Base-by-base conservation (phyloP, 2,329 filamentous ascomycete genomes). In the Pyrenophora graminea region DNA sequence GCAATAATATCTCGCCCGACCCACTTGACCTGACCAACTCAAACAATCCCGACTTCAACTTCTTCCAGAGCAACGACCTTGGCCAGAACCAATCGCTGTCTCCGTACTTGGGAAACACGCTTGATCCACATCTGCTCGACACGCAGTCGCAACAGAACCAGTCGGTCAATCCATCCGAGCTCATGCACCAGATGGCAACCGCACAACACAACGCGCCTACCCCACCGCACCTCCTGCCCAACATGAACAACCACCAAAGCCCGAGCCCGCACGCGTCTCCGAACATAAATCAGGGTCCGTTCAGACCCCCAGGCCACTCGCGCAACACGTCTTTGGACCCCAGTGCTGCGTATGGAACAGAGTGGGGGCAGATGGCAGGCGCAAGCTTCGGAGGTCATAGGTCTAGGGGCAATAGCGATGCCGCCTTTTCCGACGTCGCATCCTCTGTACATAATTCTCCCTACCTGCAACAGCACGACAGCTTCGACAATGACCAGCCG, bases 361-460 rank as follows among this genome's bases (percentile, higher is more conserved):
- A 88, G 55, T 88, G 85, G 85, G 77, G 78, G 30, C 79, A 77
- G 67, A 81, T 82, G 61, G 75, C 77, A n/a, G 39, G 38, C 27
- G 43, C 41, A 32, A 76, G 79, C 53, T 97, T 96, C 67, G 87
- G 90, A 60, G 80, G 84, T n/a, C 93, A 97, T 70, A 84, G 91
- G 62, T 49, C 45, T 10, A 85, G 92, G 66, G 86, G 85, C 32
- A 89, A 90, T 1, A 97, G 92, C n/a, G 93, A 97, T 60, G 75
- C 77, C 61, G 75, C 77, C 6, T 91, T 88, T 66, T 96, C 91
- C 2, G 93, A 97, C 61, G 87, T 96, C 15, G 45, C 49, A 5
- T 96, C 84, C 2, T 96, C 91, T 15, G 89, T 87, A 13, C 86
- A 89, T 18, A 89, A 87, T 19, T 97, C 93, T 15, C 93, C 93